Conservation (phyloP, 1,139 yeast genomes). For the Yueomyces sp. region DNA sequence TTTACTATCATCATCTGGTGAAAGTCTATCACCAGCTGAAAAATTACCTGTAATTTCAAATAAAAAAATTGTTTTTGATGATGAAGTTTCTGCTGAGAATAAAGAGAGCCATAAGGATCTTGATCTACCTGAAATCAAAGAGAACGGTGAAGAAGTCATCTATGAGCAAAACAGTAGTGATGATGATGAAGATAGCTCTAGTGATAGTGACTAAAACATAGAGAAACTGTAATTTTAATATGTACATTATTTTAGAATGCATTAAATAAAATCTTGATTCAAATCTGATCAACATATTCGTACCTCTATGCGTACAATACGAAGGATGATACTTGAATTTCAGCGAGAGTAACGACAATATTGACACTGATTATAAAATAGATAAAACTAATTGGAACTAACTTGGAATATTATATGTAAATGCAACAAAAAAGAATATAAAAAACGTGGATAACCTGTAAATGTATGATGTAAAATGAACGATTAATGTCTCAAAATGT, state of each 20-base stretch:
- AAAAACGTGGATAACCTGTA: background rate
- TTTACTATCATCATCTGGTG: slow-evolving; percentile 27
- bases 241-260: too few species aligned
- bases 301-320: too few species aligned
- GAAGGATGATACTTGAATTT: too few species aligned
- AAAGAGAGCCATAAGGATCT: slow-evolving; percentile 25
- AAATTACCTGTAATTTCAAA: slow-evolving; percentile 29
- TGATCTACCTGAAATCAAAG: slow-evolving; percentile 20
- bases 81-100: slow-evolving; percentile 25
- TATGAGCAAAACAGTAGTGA: slow-evolving; percentile 23
- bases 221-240: too few species aligned
- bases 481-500: slow-evolving; percentile 11
- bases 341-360: too few species aligned
- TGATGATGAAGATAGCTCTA: slow-evolving; percentile 16
- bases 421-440: background rate
- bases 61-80: slow-evolving; percentile 30
- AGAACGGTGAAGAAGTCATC: slow-evolving; percentile 24
- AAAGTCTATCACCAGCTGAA: slow-evolving; percentile 19
- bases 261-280: too few species aligned
- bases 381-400: too few species aligned
- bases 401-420: background rate
- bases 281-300: too few species aligned
- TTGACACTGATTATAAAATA: too few species aligned
- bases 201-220: slow-evolving; percentile 14
- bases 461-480: background rate